Percentiles rank a stretch among this genome's conserved stretches.
phyloP scores from a whole-genome alignment of 495 filamentous ascomycete species.

The Podospora pseudocomata region DNA sequence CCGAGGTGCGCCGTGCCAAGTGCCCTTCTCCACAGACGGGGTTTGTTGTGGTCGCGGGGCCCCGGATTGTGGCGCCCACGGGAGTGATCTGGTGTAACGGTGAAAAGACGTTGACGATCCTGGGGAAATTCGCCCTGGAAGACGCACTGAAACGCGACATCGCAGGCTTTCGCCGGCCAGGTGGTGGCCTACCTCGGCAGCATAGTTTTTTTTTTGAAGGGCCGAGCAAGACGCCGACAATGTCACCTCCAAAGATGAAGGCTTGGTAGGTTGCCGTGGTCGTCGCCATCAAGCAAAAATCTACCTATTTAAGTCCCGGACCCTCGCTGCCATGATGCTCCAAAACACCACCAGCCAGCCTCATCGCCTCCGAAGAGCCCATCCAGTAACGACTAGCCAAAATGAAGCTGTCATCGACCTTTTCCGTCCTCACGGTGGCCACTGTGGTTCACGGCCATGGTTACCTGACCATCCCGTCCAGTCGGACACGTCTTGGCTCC shows the following conservation, averaged over 20 bases:
- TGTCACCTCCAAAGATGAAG: neutral
- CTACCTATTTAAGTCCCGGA: neutral
- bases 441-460: constrained; percentile 41
- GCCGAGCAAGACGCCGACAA: constrained; percentile 6
- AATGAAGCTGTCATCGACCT: constrained; percentile 22
- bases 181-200: neutral
- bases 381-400: neutral
- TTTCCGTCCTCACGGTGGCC: constrained; percentile 16
- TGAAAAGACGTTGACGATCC: neutral
- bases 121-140: neutral
- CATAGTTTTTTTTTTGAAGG: neutral
- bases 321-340: neutral
- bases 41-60: constrained; percentile 15
- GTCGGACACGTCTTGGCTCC: constrained; percentile 45
- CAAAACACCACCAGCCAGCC: neutral
- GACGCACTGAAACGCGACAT: neutral
- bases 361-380: neutral
- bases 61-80: constrained; percentile 20
- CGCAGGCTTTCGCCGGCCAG: neutral
- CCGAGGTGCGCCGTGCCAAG: constrained; percentile 2
- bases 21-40: constrained; percentile 3
- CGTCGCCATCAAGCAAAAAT: neutral
- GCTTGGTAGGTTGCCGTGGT: too few species aligned
- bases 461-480: constrained; percentile 46
- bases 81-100: constrained; percentile 1